Evolutionary conservation across 208 protist species (phyloP).

Genomic region (Wallacemonas sp.): DNA sequence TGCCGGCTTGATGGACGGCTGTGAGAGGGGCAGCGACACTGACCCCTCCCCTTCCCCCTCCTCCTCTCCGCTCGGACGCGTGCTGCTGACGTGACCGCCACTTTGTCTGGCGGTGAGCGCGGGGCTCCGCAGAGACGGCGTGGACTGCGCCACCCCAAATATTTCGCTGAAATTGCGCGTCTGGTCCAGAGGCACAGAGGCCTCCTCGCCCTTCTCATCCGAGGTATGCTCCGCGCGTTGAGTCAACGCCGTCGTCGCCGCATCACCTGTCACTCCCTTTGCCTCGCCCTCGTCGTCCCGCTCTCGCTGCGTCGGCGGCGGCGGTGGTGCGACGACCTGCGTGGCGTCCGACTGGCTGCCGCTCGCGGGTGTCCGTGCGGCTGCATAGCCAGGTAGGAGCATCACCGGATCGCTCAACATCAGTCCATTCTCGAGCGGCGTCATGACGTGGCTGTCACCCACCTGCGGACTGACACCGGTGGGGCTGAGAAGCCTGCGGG

Average conservation of each 20-base stretch:
- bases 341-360: no score
- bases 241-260: no score
- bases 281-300: not conserved
- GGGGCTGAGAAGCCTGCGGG: not conserved
- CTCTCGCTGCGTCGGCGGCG: not conserved
- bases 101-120: not conserved
- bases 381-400: not conserved
- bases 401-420: not conserved
- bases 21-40: no score
- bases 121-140: not conserved
- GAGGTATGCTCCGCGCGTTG: no score
- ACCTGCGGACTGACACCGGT: not conserved
- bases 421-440: not conserved
- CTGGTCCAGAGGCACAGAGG: not conserved
- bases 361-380: no score
- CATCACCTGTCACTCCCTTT: not conserved
- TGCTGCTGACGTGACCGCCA: no score
- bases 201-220: no score
- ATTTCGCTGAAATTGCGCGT: conserved; percentile 10
- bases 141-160: not conserved
- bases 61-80: no score
- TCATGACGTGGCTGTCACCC: not conserved
- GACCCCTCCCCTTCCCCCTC: no score
- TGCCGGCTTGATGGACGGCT: no score
- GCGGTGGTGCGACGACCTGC: no score